Base-by-base conservation (phyloP, 108 stramenopile genomes). In the Aureococcus anophagefferens region DNA sequence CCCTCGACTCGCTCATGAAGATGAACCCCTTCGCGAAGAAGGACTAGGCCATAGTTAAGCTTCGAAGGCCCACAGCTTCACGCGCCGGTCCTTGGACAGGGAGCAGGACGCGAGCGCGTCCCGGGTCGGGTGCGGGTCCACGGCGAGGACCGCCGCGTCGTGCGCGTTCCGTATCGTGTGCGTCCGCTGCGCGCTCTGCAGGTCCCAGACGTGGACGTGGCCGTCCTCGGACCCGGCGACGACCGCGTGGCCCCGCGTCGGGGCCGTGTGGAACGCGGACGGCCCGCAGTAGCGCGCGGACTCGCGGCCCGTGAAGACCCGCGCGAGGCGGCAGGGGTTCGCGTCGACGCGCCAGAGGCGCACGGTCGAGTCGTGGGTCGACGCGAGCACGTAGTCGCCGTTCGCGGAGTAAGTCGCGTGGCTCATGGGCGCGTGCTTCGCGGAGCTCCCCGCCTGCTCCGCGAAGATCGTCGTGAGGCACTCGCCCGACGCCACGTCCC, bases 391-490 rank as follows among this genome's bases (percentile, higher is more conserved):
- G 68, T 80, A 95, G 45, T 44, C 35, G 30, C 72, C 72, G 25
- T 72, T 72, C 25, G 72, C 65, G 0, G 72, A n/a, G 34, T 65
- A 72, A 4, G 30, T 37, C 14, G 32, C 65, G 29, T 29, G 40
- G 44, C 74, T 76, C 40, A 81, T 77, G 28, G 81, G 74, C 17
- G 81, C 77, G 17, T 78, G 51, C 25, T 59, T 59, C 21, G 14
- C 21, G 51, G 51, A 75, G 35, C 89, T 91, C 11, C 95, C 93
- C 81, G 91, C 93, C 30, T 89, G 91, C 14, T 90, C 91, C 0
- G 93, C 94, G 77, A 90, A 93, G 30, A 98, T 85, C 28, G 96
- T 98, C 77, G 93, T 94, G 45, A 94, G 79, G 73, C 96, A 98
- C 67, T 93, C 90, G 13, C 94, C 94, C 18, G 90, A 95, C n/a